Evolutionary conservation across 495 filamentous ascomycete species (phyloP).

Genomic region (Penicillium silybi): DNA sequence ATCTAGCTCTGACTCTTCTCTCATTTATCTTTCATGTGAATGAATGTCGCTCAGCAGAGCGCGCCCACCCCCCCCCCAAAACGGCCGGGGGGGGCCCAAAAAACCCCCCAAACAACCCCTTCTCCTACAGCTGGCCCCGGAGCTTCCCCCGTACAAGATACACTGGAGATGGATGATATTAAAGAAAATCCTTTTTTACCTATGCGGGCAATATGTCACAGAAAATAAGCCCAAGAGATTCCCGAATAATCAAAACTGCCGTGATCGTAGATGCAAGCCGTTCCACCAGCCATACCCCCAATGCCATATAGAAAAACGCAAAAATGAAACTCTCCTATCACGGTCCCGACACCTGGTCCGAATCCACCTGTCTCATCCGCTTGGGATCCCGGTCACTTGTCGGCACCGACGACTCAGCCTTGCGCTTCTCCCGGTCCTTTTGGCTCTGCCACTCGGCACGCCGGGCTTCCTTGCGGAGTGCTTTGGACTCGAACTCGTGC

Average conservation of each 20-base stretch:
- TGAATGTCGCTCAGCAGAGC: no score
- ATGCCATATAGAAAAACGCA: slow-evolving; percentile 12
- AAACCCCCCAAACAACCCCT: no score
- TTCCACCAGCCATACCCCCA: slow-evolving; percentile 8
- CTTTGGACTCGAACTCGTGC: slow-evolving; percentile 99
- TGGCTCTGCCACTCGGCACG: slow-evolving; percentile 54
- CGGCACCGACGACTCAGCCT: slow-evolving; percentile 25
- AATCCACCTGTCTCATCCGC: slow-evolving; percentile 25
- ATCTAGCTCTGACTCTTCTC: background rate
- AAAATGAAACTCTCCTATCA: background rate
- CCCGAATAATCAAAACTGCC: slow-evolving; percentile 1
- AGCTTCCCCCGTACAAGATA: background rate
- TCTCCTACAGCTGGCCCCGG: background rate
- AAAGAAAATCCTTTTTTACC: background rate
- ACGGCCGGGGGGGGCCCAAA: no score
- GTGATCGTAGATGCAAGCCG: slow-evolving; percentile 19
- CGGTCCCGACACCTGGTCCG: background rate
- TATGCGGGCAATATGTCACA: slow-evolving; percentile 19
- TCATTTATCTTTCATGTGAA: background rate
- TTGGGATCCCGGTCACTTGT: slow-evolving; percentile 40
- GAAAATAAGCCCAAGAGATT: slow-evolving; percentile 12
- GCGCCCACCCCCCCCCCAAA: no score
- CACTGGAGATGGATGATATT: background rate
- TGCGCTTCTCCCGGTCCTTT: slow-evolving; percentile 51
- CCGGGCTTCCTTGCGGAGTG: slow-evolving; percentile 76